Evolutionary conservation across 345 rosid genomes (phyloP).

Genomic region (Populus simonii): DNA sequence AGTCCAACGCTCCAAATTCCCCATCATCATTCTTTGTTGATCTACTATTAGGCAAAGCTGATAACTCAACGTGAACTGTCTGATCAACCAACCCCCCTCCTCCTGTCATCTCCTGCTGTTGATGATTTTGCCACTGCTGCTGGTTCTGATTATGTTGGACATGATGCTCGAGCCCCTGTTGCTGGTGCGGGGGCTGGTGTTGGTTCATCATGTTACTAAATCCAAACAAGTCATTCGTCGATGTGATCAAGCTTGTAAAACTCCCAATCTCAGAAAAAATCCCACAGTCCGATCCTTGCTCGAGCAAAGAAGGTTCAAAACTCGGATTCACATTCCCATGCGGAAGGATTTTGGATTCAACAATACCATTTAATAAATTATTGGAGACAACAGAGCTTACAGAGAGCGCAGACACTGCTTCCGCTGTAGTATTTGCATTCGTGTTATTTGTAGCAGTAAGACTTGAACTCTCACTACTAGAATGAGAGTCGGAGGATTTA

Average conservation of each 20-base stretch:
- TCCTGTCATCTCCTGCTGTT: conserved; percentile 25
- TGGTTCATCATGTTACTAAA: conserved; percentile 36
- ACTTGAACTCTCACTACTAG: conserved; percentile 85
- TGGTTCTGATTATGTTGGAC: conserved; percentile 27
- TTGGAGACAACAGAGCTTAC: conserved; percentile 32
- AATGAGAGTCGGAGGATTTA: conserved; percentile 42
- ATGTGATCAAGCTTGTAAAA: conserved; percentile 45
- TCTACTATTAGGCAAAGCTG: conserved; percentile 26
- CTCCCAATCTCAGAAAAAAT: conserved; percentile 64
- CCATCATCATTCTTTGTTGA: conserved; percentile 24
- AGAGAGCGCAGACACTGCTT: conserved; percentile 49
- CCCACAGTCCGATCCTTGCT: conserved; percentile 57
- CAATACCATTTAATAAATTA: background rate
- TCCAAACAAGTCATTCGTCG: conserved; percentile 52
- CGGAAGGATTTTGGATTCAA: conserved; percentile 24
- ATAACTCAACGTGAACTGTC: conserved; percentile 41
- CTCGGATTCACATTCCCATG: conserved; percentile 18
- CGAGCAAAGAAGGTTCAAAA: conserved; percentile 49
- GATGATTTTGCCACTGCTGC: conserved; percentile 27
- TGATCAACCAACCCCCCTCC: conserved; percentile 49
- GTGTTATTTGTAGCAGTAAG: conserved; percentile 59
- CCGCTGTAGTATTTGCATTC: conserved; percentile 23
- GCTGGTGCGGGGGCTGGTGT: conserved; percentile 24
- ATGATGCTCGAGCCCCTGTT: background rate
- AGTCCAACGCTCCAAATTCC: conserved; percentile 75